Evolutionary conservation across 2,329 filamentous ascomycete species (phyloP).

Genomic region (Helminthosporium solani): DNA sequence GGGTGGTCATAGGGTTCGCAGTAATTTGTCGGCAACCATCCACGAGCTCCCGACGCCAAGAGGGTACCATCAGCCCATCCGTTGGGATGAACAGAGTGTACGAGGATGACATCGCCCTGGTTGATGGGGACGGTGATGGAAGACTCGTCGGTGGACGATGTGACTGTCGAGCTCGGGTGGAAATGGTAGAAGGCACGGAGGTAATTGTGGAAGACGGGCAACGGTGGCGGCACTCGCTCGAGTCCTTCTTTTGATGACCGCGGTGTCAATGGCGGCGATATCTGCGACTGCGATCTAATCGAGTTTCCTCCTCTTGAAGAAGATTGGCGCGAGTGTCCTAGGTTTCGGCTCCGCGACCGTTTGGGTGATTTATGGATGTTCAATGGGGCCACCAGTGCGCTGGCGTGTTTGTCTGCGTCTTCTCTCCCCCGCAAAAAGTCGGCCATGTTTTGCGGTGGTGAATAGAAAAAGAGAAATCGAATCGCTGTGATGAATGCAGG

Average conservation of each 20-base stretch:
- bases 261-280: slow-evolving; percentile 77
- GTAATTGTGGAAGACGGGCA: slow-evolving; percentile 86
- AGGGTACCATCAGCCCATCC: slow-evolving; percentile 97
- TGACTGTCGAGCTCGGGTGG: slow-evolving; percentile 72
- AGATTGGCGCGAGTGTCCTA: slow-evolving; percentile 33
- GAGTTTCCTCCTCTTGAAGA: slow-evolving; percentile 35
- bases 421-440: slow-evolving; percentile 29
- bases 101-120: slow-evolving; percentile 86
- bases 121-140: slow-evolving; percentile 79
- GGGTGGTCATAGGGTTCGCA: slow-evolving; percentile 92
- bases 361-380: slow-evolving; percentile 41
- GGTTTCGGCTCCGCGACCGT: slow-evolving; percentile 22
- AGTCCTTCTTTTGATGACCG: slow-evolving; percentile 65
- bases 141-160: slow-evolving; percentile 68
- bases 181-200: slow-evolving; percentile 93
- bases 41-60: slow-evolving; percentile 78
- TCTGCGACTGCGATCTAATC: slow-evolving; percentile 38
- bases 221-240: slow-evolving; percentile 47
- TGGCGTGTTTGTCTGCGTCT: slow-evolving; percentile 35
- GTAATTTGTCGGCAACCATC: slow-evolving; percentile 98
- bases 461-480: slow-evolving; percentile 4
- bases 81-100: slow-evolving; percentile 96
- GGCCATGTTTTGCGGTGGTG: slow-evolving; percentile 23
- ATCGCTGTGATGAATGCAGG: background rate
- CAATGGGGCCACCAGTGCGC: slow-evolving; percentile 39